Base-by-base conservation (phyloP, 2,329 filamentous ascomycete genomes). In the Aspergillus sp. region DNA sequence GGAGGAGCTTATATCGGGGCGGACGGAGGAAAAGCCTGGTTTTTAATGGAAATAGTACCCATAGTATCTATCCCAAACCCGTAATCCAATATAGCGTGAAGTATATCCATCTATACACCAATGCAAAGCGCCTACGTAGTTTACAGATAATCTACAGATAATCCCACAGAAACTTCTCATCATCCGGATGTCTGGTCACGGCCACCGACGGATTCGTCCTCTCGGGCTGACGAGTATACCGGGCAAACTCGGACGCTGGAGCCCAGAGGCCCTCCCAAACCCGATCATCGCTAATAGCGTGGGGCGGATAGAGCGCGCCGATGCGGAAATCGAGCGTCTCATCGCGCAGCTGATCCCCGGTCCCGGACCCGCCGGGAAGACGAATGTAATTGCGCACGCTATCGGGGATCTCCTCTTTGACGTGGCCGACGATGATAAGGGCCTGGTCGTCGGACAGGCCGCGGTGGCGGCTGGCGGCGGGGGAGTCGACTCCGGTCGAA, bases 371-470 rank as follows among this genome's bases (percentile, higher is more conserved):
- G 5, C 55, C 57, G 2, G 89, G 86, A 17, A 95, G 65, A 54
- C 84, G 88, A 31, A 96, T 68, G 81, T 83, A 96, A 53, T 93
- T 78, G 29, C 85, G 66, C 15, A 95, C 74, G 44, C 79, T 80
- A 30, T 80, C 78, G 0, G 91, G 91, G 7, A 96, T 82, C 58
- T 98, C 91, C 48, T 94, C 86, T 41, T 78, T 79, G 39, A 89
- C 71, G 61, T 98, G 91, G 40, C 86, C 91, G 38, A 96, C 89
- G 42, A 88, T 86, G n/a, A 96, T 72, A 33, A 98, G 63, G 1
- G 86, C 86, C 60, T 96, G 89, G 14, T 75, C 58, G 1, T 76
- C 66, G 2, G 70, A 69, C 35, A 95, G 59, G 0, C 86, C 86
- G 1, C 50, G 52, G 4, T 51, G 47, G 16, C 51, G 49, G 1